These are phyloP conservation scores for Colletotrichum sublineola DNA, from an alignment of 2,329 filamentous ascomycete genomes.

Conservation along the genomic window DNA sequence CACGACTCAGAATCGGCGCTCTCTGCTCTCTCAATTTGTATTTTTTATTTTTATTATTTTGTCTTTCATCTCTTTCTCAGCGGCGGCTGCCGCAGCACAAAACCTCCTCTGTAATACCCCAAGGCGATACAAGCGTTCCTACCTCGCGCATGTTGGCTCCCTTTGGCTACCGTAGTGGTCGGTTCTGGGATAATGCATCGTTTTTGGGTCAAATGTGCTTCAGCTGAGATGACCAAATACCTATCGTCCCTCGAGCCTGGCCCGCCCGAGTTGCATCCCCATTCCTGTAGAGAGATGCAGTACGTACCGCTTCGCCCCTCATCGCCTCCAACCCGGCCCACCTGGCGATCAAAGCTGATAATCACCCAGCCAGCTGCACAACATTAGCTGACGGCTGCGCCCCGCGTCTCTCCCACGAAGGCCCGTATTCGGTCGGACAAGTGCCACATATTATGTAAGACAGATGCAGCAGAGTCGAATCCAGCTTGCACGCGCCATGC, in stretches of 20 bases:
- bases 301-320: constrained; percentile 13
- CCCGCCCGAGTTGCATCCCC: neutral
- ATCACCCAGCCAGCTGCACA: neutral
- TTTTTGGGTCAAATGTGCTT: constrained; percentile 12
- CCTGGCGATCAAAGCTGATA: constrained; percentile 8
- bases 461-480: constrained; percentile 21
- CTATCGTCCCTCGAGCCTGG: constrained; percentile 5
- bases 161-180: neutral
- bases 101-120: neutral
- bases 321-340: neutral
- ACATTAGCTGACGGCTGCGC: neutral
- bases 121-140: neutral
- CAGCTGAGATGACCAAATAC: constrained; percentile 14
- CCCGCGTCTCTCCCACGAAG: neutral
- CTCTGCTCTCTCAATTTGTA: neutral
- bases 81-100: neutral
- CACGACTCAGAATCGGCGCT: neutral
- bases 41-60: neutral
- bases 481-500: constrained; percentile 30
- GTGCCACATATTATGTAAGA: too few relatives aligned
- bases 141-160: neutral
- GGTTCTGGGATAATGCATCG: neutral
- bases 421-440: neutral
- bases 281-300: neutral
- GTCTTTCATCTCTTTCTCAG: neutral